Conservation (phyloP, 352 stramenopile species). For the Pythium aphanidermatum region DNA sequence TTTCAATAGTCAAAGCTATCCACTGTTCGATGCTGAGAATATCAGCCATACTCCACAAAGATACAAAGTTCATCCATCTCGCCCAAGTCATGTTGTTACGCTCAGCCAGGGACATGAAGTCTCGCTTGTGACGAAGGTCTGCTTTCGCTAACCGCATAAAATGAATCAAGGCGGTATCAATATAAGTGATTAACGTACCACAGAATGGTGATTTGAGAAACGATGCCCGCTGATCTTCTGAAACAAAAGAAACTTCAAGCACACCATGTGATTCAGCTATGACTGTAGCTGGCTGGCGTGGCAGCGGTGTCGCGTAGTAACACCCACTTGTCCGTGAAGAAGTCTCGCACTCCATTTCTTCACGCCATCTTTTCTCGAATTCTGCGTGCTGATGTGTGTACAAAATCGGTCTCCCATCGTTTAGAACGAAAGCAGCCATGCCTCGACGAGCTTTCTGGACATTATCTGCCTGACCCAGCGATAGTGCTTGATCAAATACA, state of each 20-base stretch:
- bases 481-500: too few species aligned
- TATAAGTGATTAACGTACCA: neutral
- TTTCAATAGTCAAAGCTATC: too few species aligned
- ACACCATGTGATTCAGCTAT: conserved; percentile 2
- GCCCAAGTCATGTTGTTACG: too few species aligned
- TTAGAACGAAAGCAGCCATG: too few species aligned
- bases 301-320: conserved; percentile 6
- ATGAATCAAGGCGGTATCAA: neutral
- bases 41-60: too few species aligned
- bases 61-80: too few species aligned
- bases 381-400: conserved; percentile 10
- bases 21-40: too few species aligned
- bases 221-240: neutral
- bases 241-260: conserved; percentile 7
- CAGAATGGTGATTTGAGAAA: conserved; percentile 1
- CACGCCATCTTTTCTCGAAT: neutral
- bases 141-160: neutral
- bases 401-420: too few species aligned
- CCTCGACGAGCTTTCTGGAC: too few species aligned
- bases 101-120: too few species aligned
- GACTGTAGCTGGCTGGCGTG: neutral
- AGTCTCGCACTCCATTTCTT: neutral
- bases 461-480: too few species aligned
- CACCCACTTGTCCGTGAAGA: neutral
- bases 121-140: too few species aligned